Conservation (phyloP, 2,329 filamentous ascomycete genomes). For the Botrytis byssoidea region DNA sequence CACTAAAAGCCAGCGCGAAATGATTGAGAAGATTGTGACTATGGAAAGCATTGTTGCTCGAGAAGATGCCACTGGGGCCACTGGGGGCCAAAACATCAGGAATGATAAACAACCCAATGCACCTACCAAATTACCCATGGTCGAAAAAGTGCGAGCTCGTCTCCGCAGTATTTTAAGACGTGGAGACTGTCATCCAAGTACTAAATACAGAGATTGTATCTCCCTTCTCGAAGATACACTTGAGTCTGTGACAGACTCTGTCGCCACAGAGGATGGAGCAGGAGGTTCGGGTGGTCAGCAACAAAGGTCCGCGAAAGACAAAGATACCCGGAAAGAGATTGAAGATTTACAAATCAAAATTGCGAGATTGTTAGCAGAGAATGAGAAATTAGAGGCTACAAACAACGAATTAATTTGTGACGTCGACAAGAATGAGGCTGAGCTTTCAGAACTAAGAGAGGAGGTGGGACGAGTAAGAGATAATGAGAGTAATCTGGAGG, state of each 20-base stretch:
- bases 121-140: fast-evolving
- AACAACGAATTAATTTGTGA: background rate
- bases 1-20: background rate
- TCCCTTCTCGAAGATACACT: background rate
- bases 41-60: background rate
- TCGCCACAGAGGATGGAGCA: too few relatives aligned
- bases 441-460: background rate
- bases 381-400: background rate
- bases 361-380: background rate
- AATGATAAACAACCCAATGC: background rate
- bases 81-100: fast-evolving
- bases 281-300: background rate
- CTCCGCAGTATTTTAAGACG: background rate
- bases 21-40: background rate
- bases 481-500: background rate
- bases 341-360: background rate
- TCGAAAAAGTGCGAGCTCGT: background rate
- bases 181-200: background rate
- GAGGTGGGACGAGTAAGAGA: background rate
- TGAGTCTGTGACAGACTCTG: background rate
- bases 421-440: background rate
- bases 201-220: background rate
- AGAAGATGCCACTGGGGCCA: too few relatives aligned
- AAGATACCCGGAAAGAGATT: fast-evolving
- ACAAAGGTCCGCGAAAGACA: background rate